phyloP scores from a whole-genome alignment of 75 land plant species.

The Pinus tabuliformis region DNA sequence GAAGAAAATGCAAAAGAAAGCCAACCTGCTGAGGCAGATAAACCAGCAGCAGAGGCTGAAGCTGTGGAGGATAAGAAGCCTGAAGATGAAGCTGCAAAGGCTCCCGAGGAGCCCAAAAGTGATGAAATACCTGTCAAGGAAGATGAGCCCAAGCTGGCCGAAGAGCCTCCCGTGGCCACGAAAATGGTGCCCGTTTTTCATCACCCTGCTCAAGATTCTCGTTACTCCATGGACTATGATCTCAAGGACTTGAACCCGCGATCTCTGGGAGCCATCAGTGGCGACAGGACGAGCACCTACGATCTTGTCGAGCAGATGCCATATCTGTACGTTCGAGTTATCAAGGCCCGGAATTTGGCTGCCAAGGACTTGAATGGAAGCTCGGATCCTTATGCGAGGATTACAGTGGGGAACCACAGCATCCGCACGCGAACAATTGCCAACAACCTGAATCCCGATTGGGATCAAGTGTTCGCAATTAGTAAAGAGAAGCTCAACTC shows the following conservation, averaged over 20 bases:
- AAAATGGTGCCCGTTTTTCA: not conserved
- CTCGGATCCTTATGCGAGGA: constrained; percentile 32
- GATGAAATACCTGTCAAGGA: not conserved
- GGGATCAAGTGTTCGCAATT: constrained; percentile 77
- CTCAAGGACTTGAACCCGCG: constrained; percentile 14
- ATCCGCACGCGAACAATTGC: constrained; percentile 38
- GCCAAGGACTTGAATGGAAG: constrained; percentile 13
- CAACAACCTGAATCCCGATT: constrained; percentile 11
- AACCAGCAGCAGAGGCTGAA: not conserved
- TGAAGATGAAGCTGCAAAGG: constrained; percentile 17
- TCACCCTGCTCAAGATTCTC: not conserved
- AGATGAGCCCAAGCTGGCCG: constrained; percentile 2
- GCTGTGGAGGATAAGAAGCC: not conserved
- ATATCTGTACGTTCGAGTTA: constrained; percentile 65
- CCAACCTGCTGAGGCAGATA: not conserved
- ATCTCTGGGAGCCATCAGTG: not conserved
- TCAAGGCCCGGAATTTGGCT: constrained; percentile 44
- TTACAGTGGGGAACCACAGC: constrained; percentile 59
- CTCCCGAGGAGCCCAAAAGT: not conserved
- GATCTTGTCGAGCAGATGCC: constrained; percentile 78
- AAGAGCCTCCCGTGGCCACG: not conserved
- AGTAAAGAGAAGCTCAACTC: constrained; percentile 49
- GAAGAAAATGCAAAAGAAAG: not conserved
- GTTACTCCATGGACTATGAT: too few relatives aligned
- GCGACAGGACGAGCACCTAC: constrained; percentile 26